Evolutionary conservation across 192 early-diverging fungal genomes (phyloP), one percentile per base, ranked within the genome.

Genomic region (Linnemannia exigua): DNA sequence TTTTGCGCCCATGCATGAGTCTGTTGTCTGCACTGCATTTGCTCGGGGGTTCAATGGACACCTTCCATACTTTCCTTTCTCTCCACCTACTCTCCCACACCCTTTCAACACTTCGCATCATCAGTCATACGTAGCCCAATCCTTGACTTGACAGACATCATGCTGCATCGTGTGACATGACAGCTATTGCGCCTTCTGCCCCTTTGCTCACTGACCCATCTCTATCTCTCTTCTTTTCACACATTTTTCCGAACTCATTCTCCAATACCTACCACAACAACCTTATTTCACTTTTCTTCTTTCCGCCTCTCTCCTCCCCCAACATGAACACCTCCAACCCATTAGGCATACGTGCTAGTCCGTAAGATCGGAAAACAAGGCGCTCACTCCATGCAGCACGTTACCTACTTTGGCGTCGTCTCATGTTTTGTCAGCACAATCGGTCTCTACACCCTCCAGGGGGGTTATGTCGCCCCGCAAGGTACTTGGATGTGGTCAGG

Each of bases 341-440:
- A 44, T 44, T 44, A 84, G 82, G 94, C 95, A 5, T 95, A 95
- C 76, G 91, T 92, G 33, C 86, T 94, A 11, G 94, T 96, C 33
- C 93, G 95, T 73, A 92, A 92, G 76, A 91, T 96, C 54, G 95
- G 95, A 6, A 88, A 88, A n/a, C 77, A 84, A 51, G 87, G 89
- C 5, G 93, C 93, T 11, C 94, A 95, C 77, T 93, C 90, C 28
- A 93, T 96, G 90, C 94, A 95, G 38, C 96, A 96, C 72, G 95
- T 96, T 3, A 91, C 92, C 33, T 96, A 95, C 75, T 95, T 95
- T 89, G 96, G 96, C 17, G 84, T 81, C 2, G 78, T 95, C 54
- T 92, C 93, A 25, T 87, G 90, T 31, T 54, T 93, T 9, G 74
- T 95, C 19, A 67, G 81, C 77, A 16, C 79, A 51, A n/a, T 92